A percentile compares a stretch with the other conserved stretches of the same genome.
Conservation (phyloP, 108 stramenopile genomes). For the Nitzschia putrida region DNA sequence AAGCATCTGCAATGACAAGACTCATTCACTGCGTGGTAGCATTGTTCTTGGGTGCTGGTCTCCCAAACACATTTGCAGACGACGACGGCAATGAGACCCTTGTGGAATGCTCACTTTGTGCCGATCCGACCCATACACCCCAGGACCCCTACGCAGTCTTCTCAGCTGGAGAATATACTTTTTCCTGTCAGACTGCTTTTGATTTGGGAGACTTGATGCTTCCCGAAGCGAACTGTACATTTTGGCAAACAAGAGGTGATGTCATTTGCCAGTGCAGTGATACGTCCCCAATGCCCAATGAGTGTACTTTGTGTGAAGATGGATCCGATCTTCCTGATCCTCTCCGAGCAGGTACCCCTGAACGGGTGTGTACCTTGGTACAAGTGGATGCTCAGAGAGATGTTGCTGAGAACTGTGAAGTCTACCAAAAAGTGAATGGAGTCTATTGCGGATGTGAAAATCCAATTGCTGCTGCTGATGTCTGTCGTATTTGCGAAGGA, state of each 20-base stretch:
- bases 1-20: too few relatives aligned
- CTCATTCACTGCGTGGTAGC: too few relatives aligned
- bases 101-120: slow-evolving; percentile 25
- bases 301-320: slow-evolving; percentile 36
- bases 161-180: slow-evolving; percentile 1
- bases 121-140: slow-evolving; percentile 9
- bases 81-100: background rate
- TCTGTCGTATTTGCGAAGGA: slow-evolving; percentile 15
- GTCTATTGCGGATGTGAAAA: slow-evolving; percentile 32
- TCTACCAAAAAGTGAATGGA: slow-evolving; percentile 29
- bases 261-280: slow-evolving; percentile 30
- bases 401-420: slow-evolving; percentile 9
- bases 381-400: slow-evolving; percentile 39
- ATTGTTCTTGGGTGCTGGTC: too few relatives aligned
- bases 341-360: slow-evolving; percentile 12
- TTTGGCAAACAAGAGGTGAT: slow-evolving; percentile 33
- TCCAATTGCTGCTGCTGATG: background rate
- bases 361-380: slow-evolving; percentile 15
- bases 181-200: slow-evolving; percentile 28
- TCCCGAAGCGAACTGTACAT: slow-evolving; percentile 25
- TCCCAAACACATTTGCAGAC: too few relatives aligned
- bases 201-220: slow-evolving; percentile 20
- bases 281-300: slow-evolving; percentile 1
- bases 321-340: slow-evolving; percentile 23
- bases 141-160: slow-evolving; percentile 11